Percentiles rank a stretch among this genome's conserved stretches.
Conservation (phyloP, 305 asterid species). For the Fraxinus albicans region DNA sequence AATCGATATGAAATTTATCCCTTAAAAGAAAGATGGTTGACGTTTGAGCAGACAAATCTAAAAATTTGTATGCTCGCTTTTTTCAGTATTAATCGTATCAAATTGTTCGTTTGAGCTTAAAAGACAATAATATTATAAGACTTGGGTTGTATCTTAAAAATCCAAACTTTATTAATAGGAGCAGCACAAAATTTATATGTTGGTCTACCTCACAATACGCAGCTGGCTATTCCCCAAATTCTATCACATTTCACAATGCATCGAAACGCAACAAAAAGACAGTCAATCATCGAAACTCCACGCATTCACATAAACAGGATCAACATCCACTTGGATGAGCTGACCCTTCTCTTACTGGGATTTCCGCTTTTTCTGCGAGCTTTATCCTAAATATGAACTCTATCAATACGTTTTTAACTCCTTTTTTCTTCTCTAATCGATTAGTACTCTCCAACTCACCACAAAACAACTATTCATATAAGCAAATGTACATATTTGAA, state of each 20-base stretch:
- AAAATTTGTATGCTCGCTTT: too few relatives aligned
- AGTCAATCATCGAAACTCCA: background rate
- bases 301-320: background rate
- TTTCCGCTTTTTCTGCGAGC: background rate
- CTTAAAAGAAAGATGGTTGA: too few relatives aligned
- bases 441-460: background rate
- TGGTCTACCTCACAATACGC: background rate
- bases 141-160: background rate
- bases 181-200: background rate
- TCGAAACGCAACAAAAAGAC: background rate
- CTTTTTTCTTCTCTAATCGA: background rate
- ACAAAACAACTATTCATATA: background rate
- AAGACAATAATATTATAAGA: background rate
- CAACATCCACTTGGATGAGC: background rate
- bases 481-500: background rate
- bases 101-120: background rate
- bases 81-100: too few relatives aligned
- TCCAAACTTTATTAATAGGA: background rate
- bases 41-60: background rate
- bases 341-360: background rate
- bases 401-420: background rate
- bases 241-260: conserved; percentile 2
- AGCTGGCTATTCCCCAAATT: background rate
- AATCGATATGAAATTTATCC: too few relatives aligned
- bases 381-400: background rate